Evolutionary conservation across 306 rosid genomes (phyloP).

Genomic region (Purshia tridentata): DNA sequence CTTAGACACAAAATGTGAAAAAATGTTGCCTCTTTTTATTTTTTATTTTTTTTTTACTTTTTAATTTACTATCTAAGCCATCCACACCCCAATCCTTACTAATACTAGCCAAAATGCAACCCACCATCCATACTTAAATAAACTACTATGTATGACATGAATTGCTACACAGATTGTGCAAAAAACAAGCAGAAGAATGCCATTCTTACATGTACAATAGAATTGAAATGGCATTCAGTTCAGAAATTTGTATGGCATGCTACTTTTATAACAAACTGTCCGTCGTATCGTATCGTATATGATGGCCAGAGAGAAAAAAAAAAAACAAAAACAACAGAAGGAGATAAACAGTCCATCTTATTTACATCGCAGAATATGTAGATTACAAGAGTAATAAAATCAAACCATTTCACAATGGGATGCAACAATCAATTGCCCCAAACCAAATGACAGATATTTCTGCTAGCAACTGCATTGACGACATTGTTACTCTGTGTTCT

Average conservation of each 20-base stretch:
- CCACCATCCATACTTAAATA: background rate
- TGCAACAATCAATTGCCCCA: conserved; percentile 59
- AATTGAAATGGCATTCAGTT: background rate
- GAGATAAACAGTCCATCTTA: background rate
- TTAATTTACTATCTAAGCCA: too few relatives aligned
- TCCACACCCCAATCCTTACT: background rate
- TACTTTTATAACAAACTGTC: background rate
- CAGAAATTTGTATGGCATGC: background rate
- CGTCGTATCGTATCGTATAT: background rate
- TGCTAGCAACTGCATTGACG: conserved; percentile 72
- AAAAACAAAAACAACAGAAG: too few relatives aligned
- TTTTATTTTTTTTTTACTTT: too few relatives aligned
- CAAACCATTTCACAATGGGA: background rate
- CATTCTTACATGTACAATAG: background rate
- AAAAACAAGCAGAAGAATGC: background rate
- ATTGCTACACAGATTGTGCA: background rate
- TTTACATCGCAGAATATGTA: background rate
- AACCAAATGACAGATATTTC: conserved; percentile 75
- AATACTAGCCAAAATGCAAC: background rate
- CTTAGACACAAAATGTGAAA: too few relatives aligned
- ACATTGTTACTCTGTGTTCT: conserved; percentile 55
- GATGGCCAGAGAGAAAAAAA: background rate
- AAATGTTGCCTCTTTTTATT: too few relatives aligned
- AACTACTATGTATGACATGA: background rate
- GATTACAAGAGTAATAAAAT: background rate